Evolutionary conservation across 768 basidiomycete species (phyloP).

Genomic region (Asterophora lycoperdoides): DNA sequence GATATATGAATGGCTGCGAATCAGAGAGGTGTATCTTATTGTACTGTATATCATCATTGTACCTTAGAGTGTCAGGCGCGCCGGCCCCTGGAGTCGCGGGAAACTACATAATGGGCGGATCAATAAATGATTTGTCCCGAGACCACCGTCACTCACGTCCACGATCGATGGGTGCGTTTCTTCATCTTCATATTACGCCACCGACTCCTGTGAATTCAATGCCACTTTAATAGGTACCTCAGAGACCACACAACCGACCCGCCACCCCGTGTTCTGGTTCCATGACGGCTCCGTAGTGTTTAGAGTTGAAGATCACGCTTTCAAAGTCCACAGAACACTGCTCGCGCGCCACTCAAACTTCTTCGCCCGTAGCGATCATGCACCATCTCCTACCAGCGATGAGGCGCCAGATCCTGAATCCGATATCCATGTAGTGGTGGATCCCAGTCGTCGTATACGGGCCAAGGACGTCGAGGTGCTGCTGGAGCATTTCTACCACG

Average conservation of each 20-base stretch:
- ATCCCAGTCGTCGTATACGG: slow-evolving; percentile 33
- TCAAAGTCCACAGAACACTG: slow-evolving; percentile 54
- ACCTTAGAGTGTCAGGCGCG: no score
- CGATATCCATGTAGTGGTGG: slow-evolving; percentile 25
- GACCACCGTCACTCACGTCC: no score
- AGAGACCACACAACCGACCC: background rate
- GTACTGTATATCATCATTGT: no score
- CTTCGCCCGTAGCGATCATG: slow-evolving; percentile 15
- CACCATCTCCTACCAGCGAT: background rate
- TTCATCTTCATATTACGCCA: no score
- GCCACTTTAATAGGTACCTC: no score
- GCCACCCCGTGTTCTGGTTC: slow-evolving; percentile 59
- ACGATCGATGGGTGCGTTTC: no score
- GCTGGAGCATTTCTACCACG: slow-evolving; percentile 64
- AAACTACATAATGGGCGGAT: background rate
- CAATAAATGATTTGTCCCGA: background rate
- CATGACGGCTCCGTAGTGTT: slow-evolving; percentile 60
- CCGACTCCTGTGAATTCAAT: no score
- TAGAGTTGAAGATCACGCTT: slow-evolving; percentile 38
- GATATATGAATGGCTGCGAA: background rate
- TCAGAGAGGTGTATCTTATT: no score
- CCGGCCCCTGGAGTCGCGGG: no score
- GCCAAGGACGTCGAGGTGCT: slow-evolving; percentile 50
- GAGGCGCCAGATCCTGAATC: background rate
- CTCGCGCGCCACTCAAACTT: slow-evolving; percentile 48